Evolutionary conservation across 2,329 filamentous ascomycete species (phyloP).

Genomic region (Juglanconis sp.): DNA sequence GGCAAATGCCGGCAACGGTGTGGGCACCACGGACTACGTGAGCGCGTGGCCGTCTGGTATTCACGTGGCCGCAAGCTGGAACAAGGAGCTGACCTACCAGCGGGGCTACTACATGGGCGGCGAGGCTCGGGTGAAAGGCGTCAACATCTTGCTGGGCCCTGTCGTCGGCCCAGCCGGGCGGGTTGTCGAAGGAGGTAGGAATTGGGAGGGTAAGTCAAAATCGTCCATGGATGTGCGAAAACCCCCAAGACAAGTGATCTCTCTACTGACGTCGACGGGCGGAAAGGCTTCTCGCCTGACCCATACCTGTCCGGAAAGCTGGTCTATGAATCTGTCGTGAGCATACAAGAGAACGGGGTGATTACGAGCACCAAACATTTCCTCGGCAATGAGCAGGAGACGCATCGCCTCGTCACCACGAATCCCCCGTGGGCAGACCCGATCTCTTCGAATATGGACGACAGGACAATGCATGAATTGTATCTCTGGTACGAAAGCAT

Average conservation of each 20-base stretch:
- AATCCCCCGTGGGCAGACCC: no score
- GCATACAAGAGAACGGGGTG: conserved; percentile 75
- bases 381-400: conserved; percentile 64
- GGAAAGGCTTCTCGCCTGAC: conserved; percentile 59
- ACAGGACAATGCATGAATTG: no score
- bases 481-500: no score
- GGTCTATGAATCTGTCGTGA: conserved; percentile 71
- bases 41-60: conserved; percentile 79
- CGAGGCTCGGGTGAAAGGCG: conserved; percentile 69
- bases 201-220: conserved; percentile 56
- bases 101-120: conserved; percentile 70
- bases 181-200: conserved; percentile 63
- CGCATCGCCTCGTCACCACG: not conserved
- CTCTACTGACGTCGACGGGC: no score
- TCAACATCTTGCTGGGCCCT: conserved; percentile 71
- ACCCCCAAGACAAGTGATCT: no score
- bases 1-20: conserved; percentile 80
- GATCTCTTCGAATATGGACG: no score
- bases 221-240: no score
- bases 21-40: conserved; percentile 74
- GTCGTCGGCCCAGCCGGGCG: conserved; percentile 71
- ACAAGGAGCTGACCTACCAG: conserved; percentile 66
- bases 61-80: conserved; percentile 80
- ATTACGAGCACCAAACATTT: conserved; percentile 77
- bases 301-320: conserved; percentile 70